Percentiles rank a stretch among this genome's conserved stretches.
Evolutionary conservation across 768 basidiomycete genomes (phyloP).

Genomic region (Lactarius indigo): DNA sequence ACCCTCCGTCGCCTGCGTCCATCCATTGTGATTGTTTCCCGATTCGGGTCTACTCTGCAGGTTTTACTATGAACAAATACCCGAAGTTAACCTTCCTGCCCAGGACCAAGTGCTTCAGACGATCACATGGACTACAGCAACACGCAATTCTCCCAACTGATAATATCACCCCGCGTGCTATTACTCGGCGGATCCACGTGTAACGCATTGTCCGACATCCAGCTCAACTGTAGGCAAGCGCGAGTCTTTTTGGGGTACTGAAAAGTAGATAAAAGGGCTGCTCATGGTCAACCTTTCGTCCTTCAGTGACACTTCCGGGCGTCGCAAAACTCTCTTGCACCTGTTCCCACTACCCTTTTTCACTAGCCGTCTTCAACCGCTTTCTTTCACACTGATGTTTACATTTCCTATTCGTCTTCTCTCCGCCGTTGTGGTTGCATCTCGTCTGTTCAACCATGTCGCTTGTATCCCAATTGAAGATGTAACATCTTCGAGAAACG

Average conservation of each 20-base stretch:
- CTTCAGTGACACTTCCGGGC: background rate
- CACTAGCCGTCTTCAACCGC: background rate
- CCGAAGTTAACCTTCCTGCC: background rate
- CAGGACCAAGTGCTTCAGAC: background rate
- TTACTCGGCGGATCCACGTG: background rate
- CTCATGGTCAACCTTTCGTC: background rate
- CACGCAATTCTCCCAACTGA: background rate
- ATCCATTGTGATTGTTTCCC: background rate
- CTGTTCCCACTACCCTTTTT: background rate
- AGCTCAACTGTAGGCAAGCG: background rate
- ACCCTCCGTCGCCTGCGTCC: background rate
- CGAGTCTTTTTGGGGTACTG: background rate
- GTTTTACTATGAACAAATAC: background rate
- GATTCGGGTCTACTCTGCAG: background rate
- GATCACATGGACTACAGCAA: background rate
- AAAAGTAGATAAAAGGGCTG: background rate
- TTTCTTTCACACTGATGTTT: background rate
- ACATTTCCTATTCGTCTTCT: conserved; percentile 2
- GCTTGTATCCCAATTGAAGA: background rate
- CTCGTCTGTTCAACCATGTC: conserved; percentile 1
- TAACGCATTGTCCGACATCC: background rate
- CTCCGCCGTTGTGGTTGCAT: conserved; percentile 1
- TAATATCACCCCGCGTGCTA: background rate
- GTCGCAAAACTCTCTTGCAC: background rate
- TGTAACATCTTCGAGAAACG: background rate